Percentiles rank a stretch among this genome's conserved stretches.
phyloP scores from a whole-genome alignment of 2,329 filamentous ascomycete species.

The Sarocladium strictum region DNA sequence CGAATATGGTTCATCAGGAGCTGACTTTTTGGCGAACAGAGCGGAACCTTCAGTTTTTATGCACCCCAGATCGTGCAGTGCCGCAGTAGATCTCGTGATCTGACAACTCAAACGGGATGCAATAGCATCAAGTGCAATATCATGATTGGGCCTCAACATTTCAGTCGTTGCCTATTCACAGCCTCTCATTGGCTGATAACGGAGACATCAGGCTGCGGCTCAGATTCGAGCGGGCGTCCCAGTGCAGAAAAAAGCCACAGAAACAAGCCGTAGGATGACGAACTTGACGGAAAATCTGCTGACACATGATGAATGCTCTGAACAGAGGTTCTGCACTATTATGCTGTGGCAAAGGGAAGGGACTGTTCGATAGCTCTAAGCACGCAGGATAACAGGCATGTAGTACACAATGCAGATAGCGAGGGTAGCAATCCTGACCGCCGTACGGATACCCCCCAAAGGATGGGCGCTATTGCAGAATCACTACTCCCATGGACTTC shows the following conservation, averaged over 20 bases:
- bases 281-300: too few species aligned
- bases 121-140: background rate
- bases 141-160: background rate
- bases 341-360: too few species aligned
- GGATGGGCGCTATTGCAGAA: too few species aligned
- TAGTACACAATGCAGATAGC: background rate
- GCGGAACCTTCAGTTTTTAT: background rate
- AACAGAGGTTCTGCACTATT: too few species aligned
- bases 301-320: too few species aligned
- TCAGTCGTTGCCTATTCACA: background rate
- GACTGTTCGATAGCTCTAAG: too few species aligned
- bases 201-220: background rate
- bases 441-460: too few species aligned
- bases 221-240: background rate
- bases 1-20: too few species aligned
- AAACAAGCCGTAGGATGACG: too few species aligned
- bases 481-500: too few species aligned
- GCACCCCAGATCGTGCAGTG: background rate
- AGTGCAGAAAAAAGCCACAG: too few species aligned
- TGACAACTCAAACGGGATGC: background rate
- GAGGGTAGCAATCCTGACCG: background rate
- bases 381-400: background rate
- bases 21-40: too few species aligned
- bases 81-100: background rate
- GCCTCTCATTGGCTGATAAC: background rate